phyloP scores from a whole-genome alignment of 1,139 yeast species.

The Kodamaea anthophila region DNA sequence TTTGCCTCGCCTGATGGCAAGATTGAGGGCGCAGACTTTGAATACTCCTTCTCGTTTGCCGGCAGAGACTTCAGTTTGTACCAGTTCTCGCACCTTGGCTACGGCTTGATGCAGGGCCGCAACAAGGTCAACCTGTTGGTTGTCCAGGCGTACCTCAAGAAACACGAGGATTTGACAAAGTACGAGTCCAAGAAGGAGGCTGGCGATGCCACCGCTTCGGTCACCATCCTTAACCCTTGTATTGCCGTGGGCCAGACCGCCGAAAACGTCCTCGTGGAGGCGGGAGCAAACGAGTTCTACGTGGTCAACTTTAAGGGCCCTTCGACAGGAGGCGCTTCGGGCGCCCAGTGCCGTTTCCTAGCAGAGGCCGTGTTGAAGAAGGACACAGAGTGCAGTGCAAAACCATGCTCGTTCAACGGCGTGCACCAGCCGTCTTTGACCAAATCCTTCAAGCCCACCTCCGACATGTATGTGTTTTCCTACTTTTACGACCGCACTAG shows the following conservation, averaged over 20 bases:
- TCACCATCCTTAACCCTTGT: slow-evolving; percentile 69
- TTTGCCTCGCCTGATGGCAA: slow-evolving; percentile 44
- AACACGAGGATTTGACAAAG: slow-evolving; percentile 21
- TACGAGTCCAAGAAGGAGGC: slow-evolving; percentile 31
- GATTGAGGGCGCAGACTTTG: slow-evolving; percentile 85
- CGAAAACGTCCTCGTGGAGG: slow-evolving; percentile 50
- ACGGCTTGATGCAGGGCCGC: slow-evolving; percentile 92
- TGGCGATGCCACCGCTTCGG: slow-evolving; percentile 31
- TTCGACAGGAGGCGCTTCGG: slow-evolving; percentile 18
- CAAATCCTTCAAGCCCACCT: slow-evolving; percentile 59
- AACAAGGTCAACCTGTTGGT: slow-evolving; percentile 66
- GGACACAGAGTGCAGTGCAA: slow-evolving; percentile 63
- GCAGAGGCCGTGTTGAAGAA: slow-evolving; percentile 82
- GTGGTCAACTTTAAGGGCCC: slow-evolving; percentile 75
- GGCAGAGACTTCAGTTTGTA: slow-evolving; percentile 75
- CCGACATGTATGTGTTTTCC: slow-evolving; percentile 84
- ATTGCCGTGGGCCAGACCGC: slow-evolving; percentile 67
- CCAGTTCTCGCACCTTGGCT: slow-evolving; percentile 93
- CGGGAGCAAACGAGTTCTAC: slow-evolving; percentile 43
- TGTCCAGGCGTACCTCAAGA: slow-evolving; percentile 43
- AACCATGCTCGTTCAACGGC: slow-evolving; percentile 95
- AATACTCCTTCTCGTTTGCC: slow-evolving; percentile 75
- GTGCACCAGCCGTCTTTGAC: slow-evolving; percentile 90
- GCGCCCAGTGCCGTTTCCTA: slow-evolving; percentile 76
- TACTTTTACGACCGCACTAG: slow-evolving; percentile 90